Conservation (phyloP, 176 grass and related monocot genomes). For the Carex myosuroides region DNA sequence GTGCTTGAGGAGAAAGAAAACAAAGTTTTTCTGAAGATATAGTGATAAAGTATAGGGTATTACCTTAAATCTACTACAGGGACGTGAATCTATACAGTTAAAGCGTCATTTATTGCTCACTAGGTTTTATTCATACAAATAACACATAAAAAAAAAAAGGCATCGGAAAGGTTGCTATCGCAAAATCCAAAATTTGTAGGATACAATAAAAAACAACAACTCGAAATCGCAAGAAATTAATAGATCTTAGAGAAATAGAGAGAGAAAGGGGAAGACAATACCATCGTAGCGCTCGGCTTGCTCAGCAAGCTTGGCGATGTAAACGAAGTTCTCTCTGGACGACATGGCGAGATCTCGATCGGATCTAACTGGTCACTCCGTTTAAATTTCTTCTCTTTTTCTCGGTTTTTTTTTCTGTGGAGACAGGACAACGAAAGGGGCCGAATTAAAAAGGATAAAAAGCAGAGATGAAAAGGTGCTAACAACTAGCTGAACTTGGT, state of each 20-base stretch:
- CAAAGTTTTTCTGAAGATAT: background rate
- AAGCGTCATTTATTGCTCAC: background rate
- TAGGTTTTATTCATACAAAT: background rate
- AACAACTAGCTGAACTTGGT: background rate
- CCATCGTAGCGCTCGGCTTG: slow-evolving; percentile 28
- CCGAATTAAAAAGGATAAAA: slow-evolving; percentile 16
- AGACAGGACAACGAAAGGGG: slow-evolving; percentile 5
- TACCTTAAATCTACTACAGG: background rate
- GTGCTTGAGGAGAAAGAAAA: background rate
- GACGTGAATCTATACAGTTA: background rate
- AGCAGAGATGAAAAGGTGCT: background rate
- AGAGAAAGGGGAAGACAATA: background rate
- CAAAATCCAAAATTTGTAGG: background rate
- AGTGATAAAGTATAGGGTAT: background rate
- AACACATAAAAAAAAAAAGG: background rate
- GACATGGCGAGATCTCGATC: slow-evolving; percentile 20
- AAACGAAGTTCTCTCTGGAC: slow-evolving; percentile 24
- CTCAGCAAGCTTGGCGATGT: slow-evolving; percentile 26
- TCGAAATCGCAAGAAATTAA: background rate
- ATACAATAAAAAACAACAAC: background rate
- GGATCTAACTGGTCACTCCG: slow-evolving; percentile 2
- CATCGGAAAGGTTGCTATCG: background rate
- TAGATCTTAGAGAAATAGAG: background rate
- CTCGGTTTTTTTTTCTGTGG: background rate
- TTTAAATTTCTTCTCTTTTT: background rate